Base-by-base conservation (phyloP, 2,329 filamentous ascomycete genomes). In the Alternaria sp. region DNA sequence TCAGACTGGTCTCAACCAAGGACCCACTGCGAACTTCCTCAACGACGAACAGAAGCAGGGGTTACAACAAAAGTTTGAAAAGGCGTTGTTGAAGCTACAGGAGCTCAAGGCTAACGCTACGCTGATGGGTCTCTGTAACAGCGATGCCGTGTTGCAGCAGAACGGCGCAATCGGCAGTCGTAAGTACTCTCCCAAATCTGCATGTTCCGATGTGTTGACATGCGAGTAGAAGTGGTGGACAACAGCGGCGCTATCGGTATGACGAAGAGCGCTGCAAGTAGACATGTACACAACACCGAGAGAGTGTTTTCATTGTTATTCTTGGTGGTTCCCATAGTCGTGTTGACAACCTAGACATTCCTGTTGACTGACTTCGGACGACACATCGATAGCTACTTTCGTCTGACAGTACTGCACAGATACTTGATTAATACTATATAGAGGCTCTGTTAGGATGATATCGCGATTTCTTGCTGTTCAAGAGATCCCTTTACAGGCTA, bases 91-190 rank as follows among this genome's bases (percentile, higher is more conserved):
- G 26, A 68, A 72, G 62, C 57, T 76, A 30, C 55, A 71, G 57
- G 39, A 60, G 26, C 28, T 76, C 48, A 59, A 65, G 46, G 51
- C 53, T 11, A 75, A 76, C 43, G 66, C 61, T n/a, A 76, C 74
- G 1, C 62, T 76, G 5, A 56, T 68, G 28, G 62, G 58, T 12
- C 43, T 71, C 24, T 76, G 74, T 41, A 28, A 26, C 1, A 22
- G 41, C 9, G 32, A 62, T 41, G 14, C 36, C 8, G 9, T 32
- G 5, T 32, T 54, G 6, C 64, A 57, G 28, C 62, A 56, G 42
- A 30, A 52, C 51, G 64, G 54, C 8, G 44, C 38, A 12, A 65
- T 66, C 49, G 62, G 62, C 12, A 39, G n/a, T 36, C 28, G 52
- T 54, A 4, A 47, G 52, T 20, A 11, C 16, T 18, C 11, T 16